Evolutionary conservation across 208 protist species (phyloP).

Genomic region (Crithidia sp.): DNA sequence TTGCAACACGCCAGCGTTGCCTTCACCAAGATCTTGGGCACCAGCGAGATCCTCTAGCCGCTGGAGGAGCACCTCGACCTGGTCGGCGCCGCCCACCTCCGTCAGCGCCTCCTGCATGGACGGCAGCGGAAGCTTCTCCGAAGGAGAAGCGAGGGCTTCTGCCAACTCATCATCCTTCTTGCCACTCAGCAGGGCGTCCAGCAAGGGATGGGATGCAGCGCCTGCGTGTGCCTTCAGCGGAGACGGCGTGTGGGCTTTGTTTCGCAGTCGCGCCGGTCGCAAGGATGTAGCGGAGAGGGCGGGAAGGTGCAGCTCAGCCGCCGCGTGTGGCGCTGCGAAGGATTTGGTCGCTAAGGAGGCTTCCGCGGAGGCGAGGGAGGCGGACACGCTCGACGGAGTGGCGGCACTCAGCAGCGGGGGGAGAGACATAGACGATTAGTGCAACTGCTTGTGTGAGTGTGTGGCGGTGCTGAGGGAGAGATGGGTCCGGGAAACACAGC

Average conservation of each 20-base stretch:
- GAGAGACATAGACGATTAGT: background rate
- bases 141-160: background rate
- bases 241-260: background rate
- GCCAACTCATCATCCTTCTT: background rate
- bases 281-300: conserved; percentile 11
- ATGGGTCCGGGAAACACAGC: too few species aligned
- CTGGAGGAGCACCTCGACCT: conserved; percentile 13
- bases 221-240: background rate
- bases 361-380: background rate
- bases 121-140: background rate
- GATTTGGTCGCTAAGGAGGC: background rate
- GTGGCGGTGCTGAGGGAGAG: too few species aligned
- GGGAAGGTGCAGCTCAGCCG: conserved; percentile 4
- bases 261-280: background rate
- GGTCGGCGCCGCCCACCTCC: conserved; percentile 17
- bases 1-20: background rate
- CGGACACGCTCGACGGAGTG: background rate
- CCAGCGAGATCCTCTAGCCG: conserved; percentile 3
- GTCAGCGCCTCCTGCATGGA: conserved; percentile 13
- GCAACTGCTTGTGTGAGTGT: too few species aligned
- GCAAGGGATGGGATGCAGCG: background rate
- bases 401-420: background rate
- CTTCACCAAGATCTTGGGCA: background rate
- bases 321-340: background rate
- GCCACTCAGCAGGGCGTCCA: background rate